Evolutionary conservation across 805 yeast genomes (phyloP).

Genomic region (Yarrowia sp.): DNA sequence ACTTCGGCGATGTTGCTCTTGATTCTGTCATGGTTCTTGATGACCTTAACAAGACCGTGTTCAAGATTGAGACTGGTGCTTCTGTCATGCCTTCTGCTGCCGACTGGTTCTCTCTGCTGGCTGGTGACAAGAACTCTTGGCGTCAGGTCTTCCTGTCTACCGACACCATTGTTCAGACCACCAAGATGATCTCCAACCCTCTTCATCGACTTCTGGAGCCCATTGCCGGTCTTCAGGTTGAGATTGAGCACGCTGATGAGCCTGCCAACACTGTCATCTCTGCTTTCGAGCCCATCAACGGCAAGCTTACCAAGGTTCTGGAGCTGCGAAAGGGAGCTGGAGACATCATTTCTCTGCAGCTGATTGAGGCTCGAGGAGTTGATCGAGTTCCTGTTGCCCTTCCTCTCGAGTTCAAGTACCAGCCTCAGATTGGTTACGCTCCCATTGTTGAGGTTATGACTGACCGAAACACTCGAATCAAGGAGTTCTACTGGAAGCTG

Average conservation of each 20-base stretch:
- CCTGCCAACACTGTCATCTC: slow-evolving; percentile 57
- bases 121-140: slow-evolving; percentile 81
- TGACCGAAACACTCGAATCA: slow-evolving; percentile 88
- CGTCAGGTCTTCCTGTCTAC: slow-evolving; percentile 83
- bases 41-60: slow-evolving; percentile 30
- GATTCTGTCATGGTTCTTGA: slow-evolving; percentile 33
- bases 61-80: slow-evolving; percentile 41
- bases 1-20: slow-evolving; percentile 33
- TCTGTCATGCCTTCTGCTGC: slow-evolving; percentile 41
- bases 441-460: slow-evolving; percentile 89
- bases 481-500: slow-evolving; percentile 93
- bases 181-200: slow-evolving; percentile 75
- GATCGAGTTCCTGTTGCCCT: slow-evolving; percentile 71
- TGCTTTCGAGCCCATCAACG: slow-evolving; percentile 68
- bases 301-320: slow-evolving; percentile 54
- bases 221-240: slow-evolving; percentile 56
- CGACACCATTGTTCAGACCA: slow-evolving; percentile 78
- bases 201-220: slow-evolving; percentile 79
- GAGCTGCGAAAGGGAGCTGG: slow-evolving; percentile 50
- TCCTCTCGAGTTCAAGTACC: slow-evolving; percentile 72
- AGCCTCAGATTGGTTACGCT: slow-evolving; percentile 88
- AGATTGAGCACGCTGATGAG: slow-evolving; percentile 52
- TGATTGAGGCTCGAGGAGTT: slow-evolving; percentile 86
- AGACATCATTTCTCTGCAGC: slow-evolving; percentile 58
- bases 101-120: slow-evolving; percentile 75